A percentile compares a stretch with the other conserved stretches of the same genome.
phyloP scores from a whole-genome alignment of 768 basidiomycete genomes.

The Holtermanniella nyarrowii region DNA sequence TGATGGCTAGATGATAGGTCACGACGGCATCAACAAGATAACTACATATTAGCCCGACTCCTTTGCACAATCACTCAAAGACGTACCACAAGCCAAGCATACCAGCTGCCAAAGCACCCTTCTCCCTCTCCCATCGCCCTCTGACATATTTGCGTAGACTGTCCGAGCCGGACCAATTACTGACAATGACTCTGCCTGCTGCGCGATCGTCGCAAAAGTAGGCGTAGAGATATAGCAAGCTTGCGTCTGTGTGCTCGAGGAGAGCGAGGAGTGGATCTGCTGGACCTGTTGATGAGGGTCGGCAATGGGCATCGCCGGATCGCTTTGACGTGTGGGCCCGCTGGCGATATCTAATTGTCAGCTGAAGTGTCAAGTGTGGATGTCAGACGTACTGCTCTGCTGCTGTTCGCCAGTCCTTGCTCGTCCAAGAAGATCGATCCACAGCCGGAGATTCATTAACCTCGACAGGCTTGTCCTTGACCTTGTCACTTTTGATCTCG shows the following conservation, averaged over 20 bases:
- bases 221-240: slow-evolving; percentile 25
- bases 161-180: slow-evolving; percentile 14
- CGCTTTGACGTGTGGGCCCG: neutral
- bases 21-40: slow-evolving; percentile 31
- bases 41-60: slow-evolving; percentile 8
- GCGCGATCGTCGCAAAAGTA: slow-evolving; percentile 30
- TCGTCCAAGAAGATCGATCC: neutral
- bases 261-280: slow-evolving; percentile 21
- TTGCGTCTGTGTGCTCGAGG: slow-evolving; percentile 26
- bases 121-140: slow-evolving; percentile 18
- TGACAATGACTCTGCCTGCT: slow-evolving; percentile 9
- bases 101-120: slow-evolving; percentile 18
- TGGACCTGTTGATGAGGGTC: neutral
- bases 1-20: slow-evolving; percentile 16
- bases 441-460: neutral
- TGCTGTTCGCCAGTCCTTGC: neutral
- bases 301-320: neutral
- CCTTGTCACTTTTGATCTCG: neutral
- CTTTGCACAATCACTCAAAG: neutral
- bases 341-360: neutral
- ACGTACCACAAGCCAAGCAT: slow-evolving; percentile 35
- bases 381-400: neutral
- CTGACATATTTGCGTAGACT: slow-evolving; percentile 18
- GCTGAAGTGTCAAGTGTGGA: neutral
- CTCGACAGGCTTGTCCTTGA: neutral